phyloP scores from a whole-genome alignment of 2,329 filamentous ascomycete genomes.

The Ambrosiella xylebori region DNA sequence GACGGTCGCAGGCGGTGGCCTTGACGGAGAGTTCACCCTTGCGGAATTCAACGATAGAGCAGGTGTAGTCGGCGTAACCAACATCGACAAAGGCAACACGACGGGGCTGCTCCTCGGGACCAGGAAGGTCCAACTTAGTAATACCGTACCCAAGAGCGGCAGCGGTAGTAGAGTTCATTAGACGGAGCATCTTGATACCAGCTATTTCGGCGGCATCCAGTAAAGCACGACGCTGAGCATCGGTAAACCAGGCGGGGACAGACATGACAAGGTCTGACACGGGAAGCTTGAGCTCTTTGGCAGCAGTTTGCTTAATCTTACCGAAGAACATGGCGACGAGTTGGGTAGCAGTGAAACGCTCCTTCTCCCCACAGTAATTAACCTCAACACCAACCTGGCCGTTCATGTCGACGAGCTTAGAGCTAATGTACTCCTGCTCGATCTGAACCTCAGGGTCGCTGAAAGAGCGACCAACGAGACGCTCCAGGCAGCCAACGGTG shows the following conservation, averaged over 20 bases:
- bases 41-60: constrained; percentile 85
- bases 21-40: constrained; percentile 95
- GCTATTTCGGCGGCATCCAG: constrained; percentile 88
- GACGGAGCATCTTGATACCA: constrained; percentile 74
- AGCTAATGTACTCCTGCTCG: constrained; percentile 82
- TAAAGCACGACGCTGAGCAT: constrained; percentile 74
- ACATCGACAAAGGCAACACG: constrained; percentile 88
- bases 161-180: constrained; percentile 97
- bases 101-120: constrained; percentile 76
- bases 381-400: constrained; percentile 94
- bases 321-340: constrained; percentile 88
- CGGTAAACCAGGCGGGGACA: constrained; percentile 93
- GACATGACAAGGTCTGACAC: constrained; percentile 89
- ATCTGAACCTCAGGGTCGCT: constrained; percentile 83
- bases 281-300: constrained; percentile 72
- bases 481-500: constrained; percentile 84
- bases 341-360: constrained; percentile 87
- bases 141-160: constrained; percentile 94
- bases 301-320: constrained; percentile 81
- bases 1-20: constrained; percentile 79
- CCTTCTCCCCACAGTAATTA: constrained; percentile 82
- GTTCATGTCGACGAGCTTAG: constrained; percentile 71
- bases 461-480: constrained; percentile 72
- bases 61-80: constrained; percentile 90
- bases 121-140: constrained; percentile 86